Base-by-base conservation (phyloP, 805 yeast species). In the Brettanomyces bruxellensis region DNA sequence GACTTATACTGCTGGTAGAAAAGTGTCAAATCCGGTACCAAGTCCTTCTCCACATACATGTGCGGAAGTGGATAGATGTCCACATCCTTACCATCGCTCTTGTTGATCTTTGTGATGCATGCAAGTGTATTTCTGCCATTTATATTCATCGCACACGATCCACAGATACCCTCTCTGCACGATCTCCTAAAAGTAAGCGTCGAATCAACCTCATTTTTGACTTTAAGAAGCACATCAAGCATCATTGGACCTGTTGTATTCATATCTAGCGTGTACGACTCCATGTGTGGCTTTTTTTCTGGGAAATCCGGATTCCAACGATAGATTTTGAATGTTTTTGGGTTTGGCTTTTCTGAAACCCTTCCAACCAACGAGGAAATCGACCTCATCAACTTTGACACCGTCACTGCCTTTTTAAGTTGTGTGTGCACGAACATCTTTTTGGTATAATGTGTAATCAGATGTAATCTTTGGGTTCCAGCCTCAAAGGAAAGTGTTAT, bases 91-190 rank as follows among this genome's bases (percentile, higher is more conserved):
- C 79, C 54, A 34, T 73, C 69, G 67, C 90, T 85, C 58, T 80
- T 78, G 66, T 93, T 96, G 61, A 93, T 89, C 68, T 87, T 83
- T 75, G 97, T 89, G 56, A 93, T 72, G 72, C 99, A 93, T 35
- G 99, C 99, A 57, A 93, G 77, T 32, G 99, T 93, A 78, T 93
- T 93, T 67, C 85, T 78, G 57, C 99, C 99, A 54, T 95, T 95
- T 67, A 93, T 93, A 76, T 93, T 93, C 99, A 93, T 93, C 56
- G 99, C 99, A 75, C 99, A 93, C 5, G 98, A 91, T 47, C 99
- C 99, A 75, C 99, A 93, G 56, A 93, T 93, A 60, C 99, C 99
- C 73, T 93, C 99, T 74, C 99, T 88, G 73, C 99, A 93, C 40
- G 97, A 89, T 71, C 99, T 83, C 74, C 99, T 83, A 71, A 93